phyloP scores from a whole-genome alignment of 805 yeast species.

The Barnettozyma sucrosica region DNA sequence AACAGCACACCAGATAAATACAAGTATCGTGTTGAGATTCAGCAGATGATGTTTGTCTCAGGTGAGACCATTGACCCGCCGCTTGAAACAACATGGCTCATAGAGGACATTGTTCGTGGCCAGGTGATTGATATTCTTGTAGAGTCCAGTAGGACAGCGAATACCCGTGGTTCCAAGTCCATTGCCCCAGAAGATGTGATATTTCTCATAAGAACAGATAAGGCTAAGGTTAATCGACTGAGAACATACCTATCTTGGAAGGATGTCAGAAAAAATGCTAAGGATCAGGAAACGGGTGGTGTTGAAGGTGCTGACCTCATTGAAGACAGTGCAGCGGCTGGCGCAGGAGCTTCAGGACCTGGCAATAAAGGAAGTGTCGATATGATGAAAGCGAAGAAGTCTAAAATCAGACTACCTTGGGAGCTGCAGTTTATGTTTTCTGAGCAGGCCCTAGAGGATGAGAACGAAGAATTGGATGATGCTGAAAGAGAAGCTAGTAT shows the following conservation, averaged over 20 bases:
- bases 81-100: slow-evolving; percentile 81
- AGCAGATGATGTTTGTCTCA: slow-evolving; percentile 97
- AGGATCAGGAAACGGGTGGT: slow-evolving; percentile 60
- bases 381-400: slow-evolving; percentile 58
- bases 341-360: neutral
- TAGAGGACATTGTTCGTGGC: slow-evolving; percentile 91
- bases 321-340: slow-evolving; percentile 32
- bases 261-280: slow-evolving; percentile 82
- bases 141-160: slow-evolving; percentile 75
- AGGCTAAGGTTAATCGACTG: slow-evolving; percentile 86
- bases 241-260: slow-evolving; percentile 95
- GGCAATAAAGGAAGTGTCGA: slow-evolving; percentile 32
- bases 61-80: slow-evolving; percentile 97
- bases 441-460: slow-evolving; percentile 78
- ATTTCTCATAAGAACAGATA: slow-evolving; percentile 85
- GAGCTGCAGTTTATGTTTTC: slow-evolving; percentile 89
- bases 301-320: slow-evolving; percentile 49
- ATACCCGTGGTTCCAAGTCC: slow-evolving; percentile 72
- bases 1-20: slow-evolving; percentile 37
- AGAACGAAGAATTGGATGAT: slow-evolving; percentile 68
- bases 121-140: slow-evolving; percentile 84
- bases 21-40: slow-evolving; percentile 87
- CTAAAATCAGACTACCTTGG: slow-evolving; percentile 88
- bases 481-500: slow-evolving; percentile 85
- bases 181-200: slow-evolving; percentile 91